Percentiles rank a stretch among this genome's conserved stretches.
phyloP scores from a whole-genome alignment of 306 rosid genomes.

The Lathyrus tuberosus region DNA sequence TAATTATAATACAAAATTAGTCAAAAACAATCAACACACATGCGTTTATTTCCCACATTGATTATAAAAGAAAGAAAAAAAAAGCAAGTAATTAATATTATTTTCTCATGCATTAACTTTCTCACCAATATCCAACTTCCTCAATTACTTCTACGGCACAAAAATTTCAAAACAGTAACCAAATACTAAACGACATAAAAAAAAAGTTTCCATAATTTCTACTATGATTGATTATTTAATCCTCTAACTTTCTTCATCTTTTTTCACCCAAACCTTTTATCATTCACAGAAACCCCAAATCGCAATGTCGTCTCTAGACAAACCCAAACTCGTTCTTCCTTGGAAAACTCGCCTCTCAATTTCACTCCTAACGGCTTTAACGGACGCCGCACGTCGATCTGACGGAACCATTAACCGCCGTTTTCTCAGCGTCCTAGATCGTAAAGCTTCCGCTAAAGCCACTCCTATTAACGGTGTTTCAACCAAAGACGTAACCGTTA shows the following conservation, averaged over 20 bases:
- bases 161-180: no score
- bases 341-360: slow-evolving; percentile 54
- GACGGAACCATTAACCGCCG: slow-evolving; percentile 77
- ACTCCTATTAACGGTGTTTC: slow-evolving; percentile 55
- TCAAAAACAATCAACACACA: no score
- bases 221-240: neutral
- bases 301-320: neutral
- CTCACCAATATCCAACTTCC: no score
- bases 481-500: slow-evolving; percentile 57
- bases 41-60: no score
- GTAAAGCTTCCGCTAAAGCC: slow-evolving; percentile 36
- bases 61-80: no score
- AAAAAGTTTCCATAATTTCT: no score
- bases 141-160: neutral
- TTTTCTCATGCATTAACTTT: no score
- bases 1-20: no score
- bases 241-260: neutral
- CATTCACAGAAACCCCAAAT: neutral
- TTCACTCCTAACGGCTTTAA: slow-evolving; percentile 7
- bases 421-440: slow-evolving; percentile 53
- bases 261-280: no score
- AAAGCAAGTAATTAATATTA: no score
- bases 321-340: slow-evolving; percentile 41
- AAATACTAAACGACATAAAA: no score
- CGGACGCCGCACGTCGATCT: slow-evolving; percentile 45